Evolutionary conservation across 306 rosid species (phyloP).

Genomic region (Cicer judaicum): DNA sequence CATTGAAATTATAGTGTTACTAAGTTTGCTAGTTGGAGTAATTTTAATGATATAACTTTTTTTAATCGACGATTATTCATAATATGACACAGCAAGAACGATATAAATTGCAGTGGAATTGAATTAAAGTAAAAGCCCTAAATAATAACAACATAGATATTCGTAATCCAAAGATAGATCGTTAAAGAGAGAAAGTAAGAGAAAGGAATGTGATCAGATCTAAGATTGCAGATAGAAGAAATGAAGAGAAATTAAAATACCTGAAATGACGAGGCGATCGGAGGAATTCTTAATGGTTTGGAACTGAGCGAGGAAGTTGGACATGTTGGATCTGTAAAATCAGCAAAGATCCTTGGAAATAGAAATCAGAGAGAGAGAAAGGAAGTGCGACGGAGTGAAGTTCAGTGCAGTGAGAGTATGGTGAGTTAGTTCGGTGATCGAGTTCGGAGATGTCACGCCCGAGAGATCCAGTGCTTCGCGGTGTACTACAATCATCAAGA

Average conservation of each 20-base stretch:
- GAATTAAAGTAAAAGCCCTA: constrained; percentile 31
- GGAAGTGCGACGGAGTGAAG: constrained; percentile 7
- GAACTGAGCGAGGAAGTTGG: constrained; percentile 96
- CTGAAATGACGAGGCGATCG: constrained; percentile 92
- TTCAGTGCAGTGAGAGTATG: constrained; percentile 41
- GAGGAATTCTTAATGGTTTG: constrained; percentile 83
- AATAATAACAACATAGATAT: background rate
- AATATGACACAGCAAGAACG: background rate
- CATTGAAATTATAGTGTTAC: constrained; percentile 23
- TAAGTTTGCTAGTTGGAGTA: background rate
- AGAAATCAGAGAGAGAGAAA: constrained; percentile 18
- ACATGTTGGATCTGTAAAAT: constrained; percentile 70
- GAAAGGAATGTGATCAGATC: constrained; percentile 46
- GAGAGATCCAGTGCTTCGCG: constrained; percentile 62
- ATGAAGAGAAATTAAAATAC: constrained; percentile 42
- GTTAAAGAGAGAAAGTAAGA: background rate
- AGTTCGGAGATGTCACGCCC: constrained; percentile 37
- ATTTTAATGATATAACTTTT: too few relatives aligned
- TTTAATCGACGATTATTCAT: background rate
- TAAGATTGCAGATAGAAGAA: constrained; percentile 25
- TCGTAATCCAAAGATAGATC: background rate
- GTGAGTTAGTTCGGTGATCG: constrained; percentile 43
- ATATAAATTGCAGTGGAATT: constrained; percentile 8
- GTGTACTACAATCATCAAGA: background rate
- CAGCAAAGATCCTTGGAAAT: constrained; percentile 50